Percentiles rank a stretch among this genome's conserved stretches.
phyloP scores from a whole-genome alignment of 345 rosid genomes.

The Adansonia digitata region DNA sequence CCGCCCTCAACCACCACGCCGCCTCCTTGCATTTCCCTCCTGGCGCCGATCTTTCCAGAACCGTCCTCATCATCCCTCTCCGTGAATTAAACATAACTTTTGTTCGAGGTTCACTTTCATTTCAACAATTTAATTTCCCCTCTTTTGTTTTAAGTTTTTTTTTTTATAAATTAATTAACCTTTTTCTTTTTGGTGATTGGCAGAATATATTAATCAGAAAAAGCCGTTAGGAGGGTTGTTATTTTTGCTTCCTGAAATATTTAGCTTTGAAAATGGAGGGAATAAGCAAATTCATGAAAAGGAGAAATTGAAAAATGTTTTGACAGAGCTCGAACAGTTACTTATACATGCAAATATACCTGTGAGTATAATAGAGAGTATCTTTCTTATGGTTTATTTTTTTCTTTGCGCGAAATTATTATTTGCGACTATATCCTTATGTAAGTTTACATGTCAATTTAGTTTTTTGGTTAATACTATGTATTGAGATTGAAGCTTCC shows the following conservation, averaged over 20 bases:
- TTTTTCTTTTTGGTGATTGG: background rate
- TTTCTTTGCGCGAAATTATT: background rate
- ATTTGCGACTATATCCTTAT: background rate
- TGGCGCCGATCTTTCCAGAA: slow-evolving; percentile 82
- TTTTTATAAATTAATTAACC: background rate
- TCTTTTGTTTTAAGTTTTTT: background rate
- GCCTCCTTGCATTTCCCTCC: slow-evolving; percentile 68
- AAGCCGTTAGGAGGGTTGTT: slow-evolving; percentile 81
- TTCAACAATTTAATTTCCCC: background rate
- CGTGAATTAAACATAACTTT: slow-evolving; percentile 59
- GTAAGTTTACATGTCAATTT: background rate
- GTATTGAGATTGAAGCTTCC: background rate
- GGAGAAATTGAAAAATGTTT: slow-evolving; percentile 33
- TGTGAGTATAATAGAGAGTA: slow-evolving; percentile 42
- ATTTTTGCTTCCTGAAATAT: slow-evolving; percentile 72
- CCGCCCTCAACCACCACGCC: slow-evolving; percentile 83
- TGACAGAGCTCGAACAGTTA: slow-evolving; percentile 63
- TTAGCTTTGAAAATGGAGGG: slow-evolving; percentile 43
- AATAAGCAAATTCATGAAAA: slow-evolving; percentile 26
- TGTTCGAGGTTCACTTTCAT: slow-evolving; percentile 46
- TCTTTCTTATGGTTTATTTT: background rate
- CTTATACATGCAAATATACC: slow-evolving; percentile 70
- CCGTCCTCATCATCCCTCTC: slow-evolving; percentile 75
- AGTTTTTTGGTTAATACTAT: background rate
- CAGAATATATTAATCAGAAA: slow-evolving; percentile 68